Conservation (phyloP, 768 basidiomycete genomes). For the Termitomyces sp. region DNA sequence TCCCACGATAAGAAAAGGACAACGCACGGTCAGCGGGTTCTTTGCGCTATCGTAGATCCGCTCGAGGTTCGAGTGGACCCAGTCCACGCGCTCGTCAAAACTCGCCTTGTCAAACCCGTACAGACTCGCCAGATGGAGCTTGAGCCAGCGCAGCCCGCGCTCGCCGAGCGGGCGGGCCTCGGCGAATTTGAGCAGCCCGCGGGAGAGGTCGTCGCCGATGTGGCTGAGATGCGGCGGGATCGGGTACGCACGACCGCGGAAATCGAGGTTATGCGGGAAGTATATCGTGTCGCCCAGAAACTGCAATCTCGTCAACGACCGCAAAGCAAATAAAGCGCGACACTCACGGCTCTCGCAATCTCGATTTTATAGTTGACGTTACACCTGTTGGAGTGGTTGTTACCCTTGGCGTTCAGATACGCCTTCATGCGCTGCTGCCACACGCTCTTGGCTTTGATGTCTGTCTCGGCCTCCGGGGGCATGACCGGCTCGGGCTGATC, state of each 20-base stretch:
- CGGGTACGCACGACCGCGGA: constrained; percentile 95
- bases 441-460: constrained; percentile 45
- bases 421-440: constrained; percentile 52
- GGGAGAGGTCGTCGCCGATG: constrained; percentile 89
- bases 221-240: constrained; percentile 94
- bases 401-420: constrained; percentile 57
- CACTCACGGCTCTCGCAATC: constrained; percentile 82
- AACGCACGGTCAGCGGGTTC: constrained; percentile 66
- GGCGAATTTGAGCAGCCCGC: constrained; percentile 82
- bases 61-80: constrained; percentile 64
- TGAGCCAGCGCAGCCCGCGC: constrained; percentile 88
- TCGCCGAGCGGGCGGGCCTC: constrained; percentile 75
- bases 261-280: constrained; percentile 95
- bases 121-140: constrained; percentile 91
- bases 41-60: constrained; percentile 81
- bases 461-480: constrained; percentile 39
- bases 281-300: constrained; percentile 88
- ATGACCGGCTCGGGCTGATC: constrained; percentile 61
- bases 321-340: background rate
- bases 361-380: constrained; percentile 96
- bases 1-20: too few species aligned
- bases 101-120: constrained; percentile 93
- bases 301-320: constrained; percentile 26
- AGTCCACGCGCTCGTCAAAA: constrained; percentile 88
- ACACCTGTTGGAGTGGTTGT: constrained; percentile 89